Base-by-base conservation (phyloP, 1,284 basidiomycete genomes). In the Inonotus obliquus region DNA sequence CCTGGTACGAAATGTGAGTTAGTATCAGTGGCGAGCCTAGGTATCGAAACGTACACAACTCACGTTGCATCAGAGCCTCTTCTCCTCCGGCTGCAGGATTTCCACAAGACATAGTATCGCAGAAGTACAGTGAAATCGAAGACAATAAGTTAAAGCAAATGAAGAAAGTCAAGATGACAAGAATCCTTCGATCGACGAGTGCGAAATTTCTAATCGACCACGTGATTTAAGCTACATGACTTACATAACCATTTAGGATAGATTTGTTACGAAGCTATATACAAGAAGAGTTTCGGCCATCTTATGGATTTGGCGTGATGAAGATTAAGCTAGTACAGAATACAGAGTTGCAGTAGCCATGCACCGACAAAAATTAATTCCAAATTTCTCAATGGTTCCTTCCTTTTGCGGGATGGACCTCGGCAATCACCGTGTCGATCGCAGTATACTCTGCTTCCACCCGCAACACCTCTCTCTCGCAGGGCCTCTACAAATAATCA, bases 1-100 rank as follows among this genome's bases (percentile, higher is more conserved):
- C 80, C 87, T 91, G 61, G 11, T n/a, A 57, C 23, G 60, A 21
- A 3, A 49, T 6, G 10, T 13, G n/a, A 47, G 6, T 35, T 10
- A 35, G 29, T 32, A 35, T 13, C 17, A 27, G 23, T 44, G 23
- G 19, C 14, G 17, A 39, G 11, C 2, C 32, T 27, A 37, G 23
- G 14, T 29, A 17, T 5, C 11, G 32, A 38, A n/a, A 39, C 5
- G 52, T 13, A 27, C 14, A 29, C 35, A 25, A 63, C 67, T 59
- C 52, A 65, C 67, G 55, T 57, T 66, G 59, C 66, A 68, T 67
- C 32, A 63, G 37, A 11, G 51, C n/a, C 1, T 57, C 63, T 23
- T 65, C 61, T 21, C 52, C 60, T 13, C 56, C 55, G 10, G 44
- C 52, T 37, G 48, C 39, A 47, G 67, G 62, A 53, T 65, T 63